Evolutionary conservation across 2,329 filamentous ascomycete genomes (phyloP).

Genomic region (Botrytis sinoallii): DNA sequence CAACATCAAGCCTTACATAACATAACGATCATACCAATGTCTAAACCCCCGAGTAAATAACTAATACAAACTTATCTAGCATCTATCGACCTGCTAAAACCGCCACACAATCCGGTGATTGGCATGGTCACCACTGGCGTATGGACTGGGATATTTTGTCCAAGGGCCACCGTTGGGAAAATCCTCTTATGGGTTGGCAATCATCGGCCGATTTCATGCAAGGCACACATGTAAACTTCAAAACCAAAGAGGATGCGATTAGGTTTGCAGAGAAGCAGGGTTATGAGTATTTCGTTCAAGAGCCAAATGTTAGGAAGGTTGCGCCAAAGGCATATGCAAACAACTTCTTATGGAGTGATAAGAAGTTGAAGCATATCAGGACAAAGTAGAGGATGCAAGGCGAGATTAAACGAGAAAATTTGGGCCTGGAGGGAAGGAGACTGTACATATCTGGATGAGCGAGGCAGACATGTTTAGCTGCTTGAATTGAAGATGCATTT

Average conservation of each 20-base stretch:
- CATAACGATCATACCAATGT: neutral
- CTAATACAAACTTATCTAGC: slow-evolving; percentile 46
- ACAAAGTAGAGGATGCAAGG: slow-evolving; percentile 59
- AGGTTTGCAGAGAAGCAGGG: slow-evolving; percentile 97
- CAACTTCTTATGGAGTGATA: slow-evolving; percentile 84
- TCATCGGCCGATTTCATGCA: slow-evolving; percentile 95
- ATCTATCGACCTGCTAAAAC: slow-evolving; percentile 91
- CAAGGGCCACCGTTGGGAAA: slow-evolving; percentile 98
- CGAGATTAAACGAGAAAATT: neutral
- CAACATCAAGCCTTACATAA: neutral
- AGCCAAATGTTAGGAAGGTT: slow-evolving; percentile 85
- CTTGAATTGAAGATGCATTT: slow-evolving; percentile 7
- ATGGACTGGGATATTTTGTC: slow-evolving; percentile 97
- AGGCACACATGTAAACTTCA: slow-evolving; percentile 86
- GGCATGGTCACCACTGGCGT: slow-evolving; percentile 81
- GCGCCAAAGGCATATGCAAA: slow-evolving; percentile 93
- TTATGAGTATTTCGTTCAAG: slow-evolving; percentile 98
- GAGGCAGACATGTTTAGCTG: slow-evolving; percentile 11
- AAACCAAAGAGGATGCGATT: slow-evolving; percentile 90
- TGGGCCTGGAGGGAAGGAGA: neutral
- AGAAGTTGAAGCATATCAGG: slow-evolving; percentile 82
- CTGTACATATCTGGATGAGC: slow-evolving; percentile 20
- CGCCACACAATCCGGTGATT: slow-evolving; percentile 92
- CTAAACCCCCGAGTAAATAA: slow-evolving; percentile 22
- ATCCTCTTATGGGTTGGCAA: slow-evolving; percentile 97